Evolutionary conservation across 805 yeast species (phyloP).

Genomic region (Metschnikowia peoriensis): DNA sequence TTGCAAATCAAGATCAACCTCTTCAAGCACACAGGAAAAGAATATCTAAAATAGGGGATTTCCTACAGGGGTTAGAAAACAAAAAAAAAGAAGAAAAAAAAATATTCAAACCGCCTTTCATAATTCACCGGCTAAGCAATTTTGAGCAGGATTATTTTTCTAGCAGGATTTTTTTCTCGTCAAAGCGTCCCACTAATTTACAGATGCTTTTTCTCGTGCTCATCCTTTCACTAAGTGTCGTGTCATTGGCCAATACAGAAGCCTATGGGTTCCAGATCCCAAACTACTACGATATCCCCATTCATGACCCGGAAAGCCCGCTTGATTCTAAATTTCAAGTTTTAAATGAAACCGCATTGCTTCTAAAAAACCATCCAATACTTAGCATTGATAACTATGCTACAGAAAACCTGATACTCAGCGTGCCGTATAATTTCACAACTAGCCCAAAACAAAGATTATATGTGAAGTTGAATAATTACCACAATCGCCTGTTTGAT

Average conservation of each 20-base stretch:
- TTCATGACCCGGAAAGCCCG: not conserved
- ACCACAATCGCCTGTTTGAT: slow-evolving; percentile 24
- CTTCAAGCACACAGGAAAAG: not conserved
- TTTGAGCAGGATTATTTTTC: no score
- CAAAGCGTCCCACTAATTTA: not conserved
- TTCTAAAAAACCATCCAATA: slow-evolving; percentile 16
- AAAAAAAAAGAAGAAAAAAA: not conserved
- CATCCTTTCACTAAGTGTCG: slow-evolving; percentile 3
- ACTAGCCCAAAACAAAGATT: slow-evolving; percentile 15
- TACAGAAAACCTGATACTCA: slow-evolving; percentile 2
- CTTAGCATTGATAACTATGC: slow-evolving; percentile 9
- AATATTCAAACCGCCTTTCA: not conserved
- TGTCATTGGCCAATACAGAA: slow-evolving; percentile 37
- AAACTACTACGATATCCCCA: slow-evolving; percentile 34
- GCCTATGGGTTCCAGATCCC: slow-evolving; percentile 32
- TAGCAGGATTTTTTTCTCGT: not conserved
- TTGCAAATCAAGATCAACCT: no score
- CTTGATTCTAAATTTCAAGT: not conserved
- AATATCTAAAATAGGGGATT: no score
- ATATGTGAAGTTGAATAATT: slow-evolving; percentile 35
- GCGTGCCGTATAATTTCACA: slow-evolving; percentile 14
- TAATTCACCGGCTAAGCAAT: no score
- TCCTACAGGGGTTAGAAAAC: no score
- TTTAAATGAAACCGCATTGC: slow-evolving; percentile 15
- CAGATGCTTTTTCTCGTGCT: not conserved